A percentile compares a stretch with the other conserved stretches of the same genome.
Evolutionary conservation across 768 basidiomycete genomes (phyloP).

Genomic region (Glaciozyma martinii): DNA sequence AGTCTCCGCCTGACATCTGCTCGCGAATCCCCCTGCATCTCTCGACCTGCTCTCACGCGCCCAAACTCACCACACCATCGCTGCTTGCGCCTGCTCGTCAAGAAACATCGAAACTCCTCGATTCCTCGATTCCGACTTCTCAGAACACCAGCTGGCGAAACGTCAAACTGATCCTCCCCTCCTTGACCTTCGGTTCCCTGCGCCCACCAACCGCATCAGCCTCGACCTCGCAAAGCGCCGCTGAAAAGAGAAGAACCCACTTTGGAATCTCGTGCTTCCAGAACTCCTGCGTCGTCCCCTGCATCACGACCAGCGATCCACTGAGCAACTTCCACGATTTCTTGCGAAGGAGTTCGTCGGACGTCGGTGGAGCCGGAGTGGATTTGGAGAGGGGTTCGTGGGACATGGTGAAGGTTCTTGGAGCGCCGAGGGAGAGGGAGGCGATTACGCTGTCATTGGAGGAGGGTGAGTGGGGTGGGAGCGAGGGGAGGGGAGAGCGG

Average conservation of each 20-base stretch:
- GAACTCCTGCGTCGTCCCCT: conserved; percentile 42
- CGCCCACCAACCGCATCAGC: conserved; percentile 39
- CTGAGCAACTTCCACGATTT: conserved; percentile 39
- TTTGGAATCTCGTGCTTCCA: conserved; percentile 42
- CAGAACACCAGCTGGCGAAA: conserved; percentile 40
- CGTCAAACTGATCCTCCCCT: conserved; percentile 42
- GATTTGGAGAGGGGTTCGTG: conserved; percentile 17
- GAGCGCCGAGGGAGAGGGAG: conserved; percentile 42
- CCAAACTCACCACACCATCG: no score
- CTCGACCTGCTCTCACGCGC: no score
- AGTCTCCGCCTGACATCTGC: no score
- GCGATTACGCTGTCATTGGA: conserved; percentile 38
- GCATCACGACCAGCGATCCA: conserved; percentile 45
- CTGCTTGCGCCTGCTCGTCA: no score
- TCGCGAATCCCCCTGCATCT: no score
- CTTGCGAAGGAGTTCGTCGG: conserved; percentile 15
- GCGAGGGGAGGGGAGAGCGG: background rate
- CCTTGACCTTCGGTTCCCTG: conserved; percentile 39
- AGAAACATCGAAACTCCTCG: no score
- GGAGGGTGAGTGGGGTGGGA: background rate
- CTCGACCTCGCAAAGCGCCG: background rate
- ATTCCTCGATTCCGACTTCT: no score
- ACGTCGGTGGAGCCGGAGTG: background rate
- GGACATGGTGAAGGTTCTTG: conserved; percentile 42
- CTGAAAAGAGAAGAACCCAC: background rate